Evolutionary conservation across 495 filamentous ascomycete genomes (phyloP).

Genomic region (Hypoxylon lienhwacheense): DNA sequence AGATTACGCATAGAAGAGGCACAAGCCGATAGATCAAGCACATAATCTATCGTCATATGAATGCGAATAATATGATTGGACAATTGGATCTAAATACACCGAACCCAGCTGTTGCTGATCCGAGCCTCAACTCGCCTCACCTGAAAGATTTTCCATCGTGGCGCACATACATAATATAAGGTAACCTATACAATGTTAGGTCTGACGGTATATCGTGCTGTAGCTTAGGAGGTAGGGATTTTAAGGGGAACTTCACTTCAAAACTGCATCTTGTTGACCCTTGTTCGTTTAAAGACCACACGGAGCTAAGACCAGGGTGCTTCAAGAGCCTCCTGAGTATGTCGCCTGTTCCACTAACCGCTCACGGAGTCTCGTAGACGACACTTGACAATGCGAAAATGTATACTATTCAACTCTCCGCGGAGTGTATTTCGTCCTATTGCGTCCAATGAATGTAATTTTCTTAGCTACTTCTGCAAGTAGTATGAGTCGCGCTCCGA

Average conservation of each 20-base stretch:
- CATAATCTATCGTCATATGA: neutral
- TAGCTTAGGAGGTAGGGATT: no score
- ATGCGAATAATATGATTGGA: neutral
- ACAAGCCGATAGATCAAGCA: no score
- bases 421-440: no score
- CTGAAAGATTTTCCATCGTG: slow-evolving; percentile 16
- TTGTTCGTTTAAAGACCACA: slow-evolving; percentile 7
- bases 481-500: neutral
- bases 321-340: slow-evolving; percentile 23
- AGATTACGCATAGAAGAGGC: no score
- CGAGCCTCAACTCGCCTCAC: slow-evolving; percentile 25
- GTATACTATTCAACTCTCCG: neutral
- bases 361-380: slow-evolving; percentile 10
- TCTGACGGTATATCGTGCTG: no score
- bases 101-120: slow-evolving; percentile 31
- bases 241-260: neutral
- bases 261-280: slow-evolving; percentile 5
- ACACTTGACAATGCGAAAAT: slow-evolving; percentile 3
- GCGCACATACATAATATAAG: neutral
- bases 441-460: no score
- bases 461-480: neutral
- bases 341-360: slow-evolving; percentile 26
- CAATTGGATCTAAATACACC: neutral
- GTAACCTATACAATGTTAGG: neutral
- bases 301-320: slow-evolving; percentile 14